These are phyloP conservation scores for Cercospora citrullina DNA, from an alignment of 2,329 filamentous ascomycete genomes.

Conservation along the genomic window DNA sequence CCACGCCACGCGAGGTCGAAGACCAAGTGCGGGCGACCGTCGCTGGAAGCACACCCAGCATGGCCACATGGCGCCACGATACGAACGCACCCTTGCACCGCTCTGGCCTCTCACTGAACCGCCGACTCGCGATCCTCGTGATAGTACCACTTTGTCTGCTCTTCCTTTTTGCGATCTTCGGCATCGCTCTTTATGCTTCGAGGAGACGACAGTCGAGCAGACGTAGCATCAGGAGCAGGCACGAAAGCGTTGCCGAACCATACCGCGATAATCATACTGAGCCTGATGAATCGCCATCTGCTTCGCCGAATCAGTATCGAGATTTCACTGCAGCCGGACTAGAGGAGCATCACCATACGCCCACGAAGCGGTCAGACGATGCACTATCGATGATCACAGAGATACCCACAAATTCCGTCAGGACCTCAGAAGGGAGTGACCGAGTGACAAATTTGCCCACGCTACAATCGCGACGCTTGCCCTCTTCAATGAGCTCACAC, in stretches of 20 bases:
- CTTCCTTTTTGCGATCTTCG: constrained; percentile 11
- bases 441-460: background rate
- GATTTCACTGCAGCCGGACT: background rate
- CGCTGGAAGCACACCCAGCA: background rate
- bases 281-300: background rate
- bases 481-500: background rate
- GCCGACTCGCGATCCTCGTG: constrained; percentile 13
- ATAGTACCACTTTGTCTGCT: constrained; percentile 13
- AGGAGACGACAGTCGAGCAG: constrained; percentile 10
- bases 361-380: background rate
- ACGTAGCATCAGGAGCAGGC: background rate
- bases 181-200: constrained; percentile 11
- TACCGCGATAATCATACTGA: background rate
- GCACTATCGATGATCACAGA: constrained; percentile 8
- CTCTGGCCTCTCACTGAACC: constrained; percentile 5
- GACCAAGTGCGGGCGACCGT: background rate
- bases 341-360: background rate
- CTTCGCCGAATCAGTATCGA: background rate
- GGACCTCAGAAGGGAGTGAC: background rate
- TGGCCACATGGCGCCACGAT: background rate
- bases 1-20: background rate
- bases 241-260: background rate
- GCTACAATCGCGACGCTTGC: background rate
- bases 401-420: background rate
- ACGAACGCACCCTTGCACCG: background rate